Evolutionary conservation across 345 rosid genomes (phyloP).

Genomic region (Dipteronia sinensis): DNA sequence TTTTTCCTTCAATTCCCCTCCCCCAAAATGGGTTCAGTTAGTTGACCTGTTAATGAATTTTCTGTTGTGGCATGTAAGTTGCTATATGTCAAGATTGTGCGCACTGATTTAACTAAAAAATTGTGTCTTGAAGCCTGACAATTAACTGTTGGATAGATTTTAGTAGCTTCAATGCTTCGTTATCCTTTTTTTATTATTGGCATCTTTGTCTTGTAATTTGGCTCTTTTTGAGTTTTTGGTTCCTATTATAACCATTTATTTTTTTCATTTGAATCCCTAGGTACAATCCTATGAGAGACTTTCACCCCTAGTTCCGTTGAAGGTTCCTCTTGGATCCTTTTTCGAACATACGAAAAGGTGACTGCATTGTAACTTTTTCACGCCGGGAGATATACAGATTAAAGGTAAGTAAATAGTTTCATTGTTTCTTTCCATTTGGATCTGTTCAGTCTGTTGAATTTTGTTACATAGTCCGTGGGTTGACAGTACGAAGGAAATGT

Average conservation of each 20-base stretch:
- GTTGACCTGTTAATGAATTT: not conserved
- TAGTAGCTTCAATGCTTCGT: not conserved
- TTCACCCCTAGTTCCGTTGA: slow-evolving; percentile 73
- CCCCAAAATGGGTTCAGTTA: not conserved
- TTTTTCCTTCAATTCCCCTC: not conserved
- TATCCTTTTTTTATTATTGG: not conserved
- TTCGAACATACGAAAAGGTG: slow-evolving; percentile 65
- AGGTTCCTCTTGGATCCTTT: slow-evolving; percentile 67
- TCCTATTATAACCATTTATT: not conserved
- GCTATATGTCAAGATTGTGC: not conserved
- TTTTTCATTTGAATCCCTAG: slow-evolving; percentile 34
- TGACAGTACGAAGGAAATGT: not conserved
- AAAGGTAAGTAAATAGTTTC: slow-evolving; percentile 54
- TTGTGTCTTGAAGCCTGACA: not conserved
- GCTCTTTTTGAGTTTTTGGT: not conserved
- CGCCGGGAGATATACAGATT: slow-evolving; percentile 60
- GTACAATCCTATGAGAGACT: slow-evolving; percentile 79
- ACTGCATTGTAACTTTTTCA: slow-evolving; percentile 87
- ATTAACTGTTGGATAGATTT: not conserved
- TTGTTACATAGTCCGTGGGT: not conserved
- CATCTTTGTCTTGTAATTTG: not conserved
- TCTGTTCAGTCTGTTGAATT: slow-evolving; percentile 9
- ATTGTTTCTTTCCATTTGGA: not conserved
- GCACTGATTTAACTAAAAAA: not conserved
- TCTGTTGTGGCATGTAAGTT: not conserved